phyloP scores from a whole-genome alignment of 202 grass and related monocot genomes.

The Dendrocalamus latiflorus region DNA sequence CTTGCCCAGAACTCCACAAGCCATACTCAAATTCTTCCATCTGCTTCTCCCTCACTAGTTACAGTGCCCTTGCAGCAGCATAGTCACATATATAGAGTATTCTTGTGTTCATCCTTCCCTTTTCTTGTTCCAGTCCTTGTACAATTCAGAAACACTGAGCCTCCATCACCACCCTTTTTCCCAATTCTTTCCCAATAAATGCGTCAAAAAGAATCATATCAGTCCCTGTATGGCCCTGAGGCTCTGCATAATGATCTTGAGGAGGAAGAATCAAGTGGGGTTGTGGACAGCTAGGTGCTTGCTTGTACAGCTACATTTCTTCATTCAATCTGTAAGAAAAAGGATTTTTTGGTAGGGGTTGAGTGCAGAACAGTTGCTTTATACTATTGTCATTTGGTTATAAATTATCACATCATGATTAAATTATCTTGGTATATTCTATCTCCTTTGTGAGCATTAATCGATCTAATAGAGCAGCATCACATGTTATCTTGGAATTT shows the following conservation, averaged over 20 bases:
- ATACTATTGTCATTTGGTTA: conserved; percentile 47
- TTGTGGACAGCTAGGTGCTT: conserved; percentile 54
- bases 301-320: conserved; percentile 98
- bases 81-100: conserved; percentile 44
- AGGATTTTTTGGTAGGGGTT: conserved; percentile 41
- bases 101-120: conserved; percentile 29
- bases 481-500: conserved; percentile 29
- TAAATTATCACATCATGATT: conserved; percentile 44
- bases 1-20: conserved; percentile 54
- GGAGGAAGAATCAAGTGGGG: conserved; percentile 34
- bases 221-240: conserved; percentile 10
- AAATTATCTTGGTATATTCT: conserved; percentile 47
- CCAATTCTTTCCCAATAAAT: conserved; percentile 74
- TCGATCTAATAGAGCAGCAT: conserved; percentile 21
- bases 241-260: conserved; percentile 38
- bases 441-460: conserved; percentile 15
- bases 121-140: conserved; percentile 33
- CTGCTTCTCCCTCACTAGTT: conserved; percentile 55
- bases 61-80: conserved; percentile 39
- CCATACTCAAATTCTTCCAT: conserved; percentile 55
- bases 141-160: conserved; percentile 36
- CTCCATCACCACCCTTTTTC: conserved; percentile 21
- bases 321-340: conserved; percentile 98
- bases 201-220: conserved; percentile 26
- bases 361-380: conserved; percentile 38